Evolutionary conservation across 2,329 filamentous ascomycete species (phyloP).

Genomic region (Bertia moriformis): DNA sequence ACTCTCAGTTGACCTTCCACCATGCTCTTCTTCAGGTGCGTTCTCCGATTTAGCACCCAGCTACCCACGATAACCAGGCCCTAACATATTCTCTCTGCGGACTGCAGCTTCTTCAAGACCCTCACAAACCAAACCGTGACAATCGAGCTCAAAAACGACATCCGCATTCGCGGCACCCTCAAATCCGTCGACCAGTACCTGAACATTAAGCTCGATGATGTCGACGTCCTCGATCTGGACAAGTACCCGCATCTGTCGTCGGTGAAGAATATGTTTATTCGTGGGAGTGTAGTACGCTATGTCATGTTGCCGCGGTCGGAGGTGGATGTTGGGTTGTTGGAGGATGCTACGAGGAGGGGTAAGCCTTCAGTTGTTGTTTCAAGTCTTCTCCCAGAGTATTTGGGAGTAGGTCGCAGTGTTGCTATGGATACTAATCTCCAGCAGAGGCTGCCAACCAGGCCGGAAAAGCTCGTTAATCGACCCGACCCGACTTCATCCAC

Average conservation of each 20-base stretch:
- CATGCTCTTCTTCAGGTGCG: not conserved
- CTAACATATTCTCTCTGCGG: too few relatives aligned
- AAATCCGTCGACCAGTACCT: slow-evolving; percentile 60
- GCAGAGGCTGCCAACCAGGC: not conserved
- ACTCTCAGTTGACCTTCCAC: too few relatives aligned
- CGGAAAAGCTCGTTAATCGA: not conserved
- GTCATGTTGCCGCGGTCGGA: slow-evolving; percentile 54
- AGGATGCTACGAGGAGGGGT: slow-evolving; percentile 58
- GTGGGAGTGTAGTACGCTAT: slow-evolving; percentile 62
- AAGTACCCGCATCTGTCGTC: slow-evolving; percentile 26
- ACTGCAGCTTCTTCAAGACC: slow-evolving; percentile 57
- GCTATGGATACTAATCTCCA: too few relatives aligned
- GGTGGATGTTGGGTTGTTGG: slow-evolving; percentile 56
- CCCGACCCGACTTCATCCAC: too few relatives aligned
- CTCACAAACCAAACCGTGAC: slow-evolving; percentile 49
- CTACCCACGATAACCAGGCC: too few relatives aligned
- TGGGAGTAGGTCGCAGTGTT: too few relatives aligned
- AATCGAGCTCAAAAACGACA: slow-evolving; percentile 60
- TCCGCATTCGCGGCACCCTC: slow-evolving; percentile 51
- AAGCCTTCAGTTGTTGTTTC: too few relatives aligned
- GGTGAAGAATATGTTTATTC: slow-evolving; percentile 65
- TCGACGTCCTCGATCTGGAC: slow-evolving; percentile 38
- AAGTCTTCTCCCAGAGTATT: too few relatives aligned
- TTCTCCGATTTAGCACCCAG: not conserved
- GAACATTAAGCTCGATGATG: slow-evolving; percentile 59